Conservation (phyloP, 768 basidiomycete genomes). For the Kwoniella dendrophila region DNA sequence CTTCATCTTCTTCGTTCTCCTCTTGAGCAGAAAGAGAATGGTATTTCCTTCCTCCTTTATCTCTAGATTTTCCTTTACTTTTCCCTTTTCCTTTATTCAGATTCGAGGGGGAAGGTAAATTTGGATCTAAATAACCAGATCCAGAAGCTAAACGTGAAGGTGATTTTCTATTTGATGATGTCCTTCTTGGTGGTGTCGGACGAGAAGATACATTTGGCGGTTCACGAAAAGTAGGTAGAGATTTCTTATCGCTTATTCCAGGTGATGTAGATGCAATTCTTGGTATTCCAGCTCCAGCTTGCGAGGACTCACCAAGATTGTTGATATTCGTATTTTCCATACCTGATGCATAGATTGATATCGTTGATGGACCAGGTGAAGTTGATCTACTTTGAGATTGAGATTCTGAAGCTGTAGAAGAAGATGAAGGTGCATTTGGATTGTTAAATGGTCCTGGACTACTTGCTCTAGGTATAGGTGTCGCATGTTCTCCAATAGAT, state of each 20-base stretch:
- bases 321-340: conserved; percentile 24
- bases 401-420: conserved; percentile 21
- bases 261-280: conserved; percentile 36
- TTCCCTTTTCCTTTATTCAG: conserved; percentile 30
- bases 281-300: conserved; percentile 5
- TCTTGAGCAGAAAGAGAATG: conserved; percentile 30
- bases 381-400: conserved; percentile 29
- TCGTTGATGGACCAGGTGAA: conserved; percentile 43
- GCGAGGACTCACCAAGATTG: conserved; percentile 16
- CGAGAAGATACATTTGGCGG: conserved; percentile 12
- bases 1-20: conserved; percentile 25
- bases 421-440: conserved; percentile 14
- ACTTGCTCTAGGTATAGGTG: conserved; percentile 1
- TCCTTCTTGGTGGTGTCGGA: conserved; percentile 1
- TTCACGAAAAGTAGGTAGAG: conserved; percentile 34
- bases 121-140: conserved; percentile 43
- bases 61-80: conserved; percentile 32
- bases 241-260: background rate
- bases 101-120: background rate
- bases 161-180: conserved; percentile 12
- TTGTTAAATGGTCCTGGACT: conserved; percentile 32
- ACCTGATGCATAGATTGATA: conserved; percentile 44
- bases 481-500: too few relatives aligned
- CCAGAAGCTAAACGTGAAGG: background rate
- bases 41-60: conserved; percentile 37